Conservation (phyloP, 345 rosid species). For the Gossypium arboreum region DNA sequence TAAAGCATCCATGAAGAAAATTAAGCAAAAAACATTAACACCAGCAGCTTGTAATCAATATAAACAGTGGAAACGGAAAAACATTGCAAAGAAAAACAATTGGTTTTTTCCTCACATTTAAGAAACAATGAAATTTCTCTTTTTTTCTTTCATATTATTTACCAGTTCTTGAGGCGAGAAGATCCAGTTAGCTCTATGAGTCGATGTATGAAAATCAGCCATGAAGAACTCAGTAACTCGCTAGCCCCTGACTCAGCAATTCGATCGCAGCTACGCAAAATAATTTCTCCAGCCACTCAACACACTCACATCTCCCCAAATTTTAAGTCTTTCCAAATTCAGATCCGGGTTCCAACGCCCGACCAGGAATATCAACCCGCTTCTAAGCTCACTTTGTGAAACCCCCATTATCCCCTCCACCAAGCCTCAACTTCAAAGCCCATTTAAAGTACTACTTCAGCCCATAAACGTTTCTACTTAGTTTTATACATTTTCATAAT, state of each 20-base stretch:
- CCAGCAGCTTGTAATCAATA: background rate
- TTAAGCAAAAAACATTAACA: background rate
- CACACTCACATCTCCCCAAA: background rate
- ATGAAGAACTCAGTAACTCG: constrained; percentile 28
- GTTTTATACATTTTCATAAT: no score
- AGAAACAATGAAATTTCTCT: background rate
- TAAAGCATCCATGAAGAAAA: background rate
- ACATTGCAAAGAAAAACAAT: background rate
- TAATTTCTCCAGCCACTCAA: background rate
- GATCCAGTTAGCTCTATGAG: constrained; percentile 90
- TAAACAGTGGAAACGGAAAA: background rate
- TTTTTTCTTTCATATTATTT: background rate
- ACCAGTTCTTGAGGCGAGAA: constrained; percentile 78
- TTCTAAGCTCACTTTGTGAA: background rate
- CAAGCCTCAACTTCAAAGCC: background rate
- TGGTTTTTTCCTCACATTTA: background rate
- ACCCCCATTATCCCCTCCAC: background rate
- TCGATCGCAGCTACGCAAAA: background rate
- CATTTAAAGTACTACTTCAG: background rate
- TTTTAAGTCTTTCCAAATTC: background rate
- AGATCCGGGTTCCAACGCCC: background rate
- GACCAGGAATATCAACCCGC: background rate
- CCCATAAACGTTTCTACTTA: background rate
- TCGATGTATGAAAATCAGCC: constrained; percentile 91
- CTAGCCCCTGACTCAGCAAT: constrained; percentile 10